Evolutionary conservation across 371 early-diverging fungal species (phyloP).

Genomic region (Actinomucor elegans): DNA sequence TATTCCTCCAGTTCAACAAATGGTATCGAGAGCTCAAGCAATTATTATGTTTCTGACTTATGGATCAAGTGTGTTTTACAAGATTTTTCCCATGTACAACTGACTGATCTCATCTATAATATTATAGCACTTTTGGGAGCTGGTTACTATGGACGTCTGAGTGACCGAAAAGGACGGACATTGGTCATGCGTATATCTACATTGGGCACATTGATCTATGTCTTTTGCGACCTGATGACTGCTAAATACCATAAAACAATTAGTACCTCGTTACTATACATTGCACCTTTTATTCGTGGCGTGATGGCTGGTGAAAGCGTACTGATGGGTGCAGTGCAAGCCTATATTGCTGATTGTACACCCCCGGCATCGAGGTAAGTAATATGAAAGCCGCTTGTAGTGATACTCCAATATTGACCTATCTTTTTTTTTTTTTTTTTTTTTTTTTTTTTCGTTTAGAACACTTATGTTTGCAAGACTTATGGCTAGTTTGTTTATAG

Average conservation of each 20-base stretch:
- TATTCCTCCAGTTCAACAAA: slow-evolving; percentile 40
- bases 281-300: slow-evolving; percentile 40
- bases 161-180: slow-evolving; percentile 37
- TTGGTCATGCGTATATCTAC: slow-evolving; percentile 24
- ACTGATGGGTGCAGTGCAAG: slow-evolving; percentile 34
- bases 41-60: slow-evolving; percentile 31
- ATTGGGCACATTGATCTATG: slow-evolving; percentile 26
- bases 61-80: slow-evolving; percentile 35
- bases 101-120: no score
- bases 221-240: slow-evolving; percentile 21
- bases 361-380: slow-evolving; percentile 14
- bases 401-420: no score
- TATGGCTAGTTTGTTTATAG: slow-evolving; percentile 31
- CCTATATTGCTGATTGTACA: slow-evolving; percentile 46
- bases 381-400: background rate
- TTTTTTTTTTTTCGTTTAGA: slow-evolving; percentile 6
- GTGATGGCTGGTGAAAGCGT: slow-evolving; percentile 32
- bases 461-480: slow-evolving; percentile 35
- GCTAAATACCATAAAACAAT: slow-evolving; percentile 23
- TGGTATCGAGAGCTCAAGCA: slow-evolving; percentile 38
- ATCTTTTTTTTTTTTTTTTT: background rate
- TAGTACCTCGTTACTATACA: slow-evolving; percentile 29
- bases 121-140: slow-evolving; percentile 33
- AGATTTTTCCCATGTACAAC: no score
- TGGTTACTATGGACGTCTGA: slow-evolving; percentile 37